These are phyloP conservation scores for Paxillus involutus DNA, from an alignment of 768 basidiomycete species.

Conservation along the genomic window DNA sequence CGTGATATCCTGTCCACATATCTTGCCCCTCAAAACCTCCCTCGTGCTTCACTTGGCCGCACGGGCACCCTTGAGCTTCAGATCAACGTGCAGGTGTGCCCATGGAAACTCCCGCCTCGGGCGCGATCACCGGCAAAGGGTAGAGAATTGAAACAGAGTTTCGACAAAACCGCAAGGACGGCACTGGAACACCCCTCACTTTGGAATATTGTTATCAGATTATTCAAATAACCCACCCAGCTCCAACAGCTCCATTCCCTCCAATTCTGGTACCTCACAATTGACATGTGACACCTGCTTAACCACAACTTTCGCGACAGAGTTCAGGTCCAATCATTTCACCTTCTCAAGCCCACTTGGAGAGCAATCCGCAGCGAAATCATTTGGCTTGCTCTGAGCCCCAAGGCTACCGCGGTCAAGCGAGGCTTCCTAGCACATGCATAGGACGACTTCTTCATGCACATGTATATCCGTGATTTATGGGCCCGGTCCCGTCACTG, in stretches of 20 bases:
- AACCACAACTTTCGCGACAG: conserved; percentile 4
- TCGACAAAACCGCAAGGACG: neutral
- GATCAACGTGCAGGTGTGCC: conserved; percentile 14
- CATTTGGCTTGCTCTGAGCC: neutral
- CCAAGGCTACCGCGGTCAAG: neutral
- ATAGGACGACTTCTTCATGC: neutral
- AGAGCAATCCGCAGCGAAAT: neutral
- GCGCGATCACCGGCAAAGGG: conserved; percentile 17
- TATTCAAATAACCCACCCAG: conserved; percentile 11
- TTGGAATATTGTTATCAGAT: conserved; percentile 5
- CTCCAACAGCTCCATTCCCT: neutral
- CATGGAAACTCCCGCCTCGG: conserved; percentile 15
- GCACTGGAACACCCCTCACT: neutral
- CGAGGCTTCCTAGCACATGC: neutral
- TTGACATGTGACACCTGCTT: neutral
- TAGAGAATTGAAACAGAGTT: conserved; percentile 3
- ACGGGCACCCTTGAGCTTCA: conserved; percentile 1
- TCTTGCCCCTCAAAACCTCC: neutral
- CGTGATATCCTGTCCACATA: neutral
- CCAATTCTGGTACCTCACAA: neutral
- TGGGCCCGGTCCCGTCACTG: conserved; percentile 12
- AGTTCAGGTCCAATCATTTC: neutral
- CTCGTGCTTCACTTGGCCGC: conserved; percentile 14
- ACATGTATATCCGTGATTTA: neutral
- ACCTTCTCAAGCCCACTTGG: neutral